Evolutionary conservation across 352 stramenopile genomes (phyloP), one percentile per base, ranked within the genome.

Genomic region (Pythium plurisporium): DNA sequence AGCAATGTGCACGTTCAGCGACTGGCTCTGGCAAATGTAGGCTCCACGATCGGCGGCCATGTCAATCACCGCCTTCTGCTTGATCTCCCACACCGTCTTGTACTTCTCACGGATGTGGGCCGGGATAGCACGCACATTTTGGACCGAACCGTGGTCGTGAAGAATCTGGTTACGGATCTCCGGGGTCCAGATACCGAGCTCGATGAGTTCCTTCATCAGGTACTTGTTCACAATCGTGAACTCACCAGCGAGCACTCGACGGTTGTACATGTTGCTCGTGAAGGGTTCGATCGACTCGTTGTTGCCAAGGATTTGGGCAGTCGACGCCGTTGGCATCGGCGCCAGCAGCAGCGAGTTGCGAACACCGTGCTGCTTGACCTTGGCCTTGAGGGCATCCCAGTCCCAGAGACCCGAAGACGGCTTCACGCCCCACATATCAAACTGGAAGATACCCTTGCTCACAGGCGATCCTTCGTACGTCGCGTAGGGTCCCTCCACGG

Each of bases 31-130:
- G 82, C 96, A 99, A 68, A 99, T 99, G 79, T 91, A 99, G 8
- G 97, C 95, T 26, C 95, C 97, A 42, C 97, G 96, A 71, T 99
- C 97, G 15, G 97, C 97, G 5, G 97, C 97, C 84, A 99, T 90
- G 64, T 99, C 97, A 37, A 99, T 76, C 58, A 99, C 89, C 11
- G 84, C 62, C 68, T 96, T 95, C 73, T 99, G 97, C 70, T 98
- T 98, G 80, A 99, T 99, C 73, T 99, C 97, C 97, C 97, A 99
- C 52, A 99, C 97, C 3, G 97, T 99, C 82, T 99, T 99, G 89
- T 99, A 99, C 23, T 99, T 92, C 26, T 97, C 91, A 63, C 96
- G 94, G 59, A 96, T 72, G 22, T 82, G 52, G 22, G 80, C 65
- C 17, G 93, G 89, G 40, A 96, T 89, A 23, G 48, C 57, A n/a